These are phyloP conservation scores for Oenanthe sinensis DNA, from an alignment of 129 eudicot genomes.

Conservation along the genomic window DNA sequence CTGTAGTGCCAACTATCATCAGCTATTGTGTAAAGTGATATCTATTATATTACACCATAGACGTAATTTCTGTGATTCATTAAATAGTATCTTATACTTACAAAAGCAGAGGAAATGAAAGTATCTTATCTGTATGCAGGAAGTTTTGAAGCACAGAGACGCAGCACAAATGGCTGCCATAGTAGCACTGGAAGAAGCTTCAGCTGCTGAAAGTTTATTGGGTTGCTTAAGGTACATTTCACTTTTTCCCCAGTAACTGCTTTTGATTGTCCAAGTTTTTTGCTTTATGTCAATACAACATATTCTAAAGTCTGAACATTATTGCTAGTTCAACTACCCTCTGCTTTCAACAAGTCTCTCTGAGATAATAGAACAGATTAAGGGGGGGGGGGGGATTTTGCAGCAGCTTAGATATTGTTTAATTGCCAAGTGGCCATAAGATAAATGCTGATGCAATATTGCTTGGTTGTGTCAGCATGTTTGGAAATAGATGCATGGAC, in stretches of 20 bases:
- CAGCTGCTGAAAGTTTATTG: slow-evolving; percentile 77
- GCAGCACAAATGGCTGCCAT: slow-evolving; percentile 87
- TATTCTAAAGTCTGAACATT: neutral
- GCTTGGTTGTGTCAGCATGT: neutral
- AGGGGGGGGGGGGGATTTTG: too few species aligned
- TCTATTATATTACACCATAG: neutral
- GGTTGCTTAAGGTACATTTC: slow-evolving; percentile 63
- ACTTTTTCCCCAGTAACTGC: neutral
- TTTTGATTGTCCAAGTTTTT: neutral
- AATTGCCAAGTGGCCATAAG: neutral
- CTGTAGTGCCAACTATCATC: neutral
- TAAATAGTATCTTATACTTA: neutral
- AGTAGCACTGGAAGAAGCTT: slow-evolving; percentile 87
- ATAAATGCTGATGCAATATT: neutral
- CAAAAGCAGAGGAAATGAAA: neutral
- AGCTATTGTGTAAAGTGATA: neutral
- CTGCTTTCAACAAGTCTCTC: neutral
- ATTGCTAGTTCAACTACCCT: neutral
- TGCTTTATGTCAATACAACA: neutral
- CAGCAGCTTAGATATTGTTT: neutral
- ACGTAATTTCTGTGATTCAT: neutral
- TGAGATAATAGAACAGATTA: neutral
- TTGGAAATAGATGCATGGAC: neutral
- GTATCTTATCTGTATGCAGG: slow-evolving; percentile 29
- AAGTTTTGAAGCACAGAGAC: slow-evolving; percentile 75